Evolutionary conservation across 257 asterid genomes (phyloP).

Genomic region (Vinca minor): DNA sequence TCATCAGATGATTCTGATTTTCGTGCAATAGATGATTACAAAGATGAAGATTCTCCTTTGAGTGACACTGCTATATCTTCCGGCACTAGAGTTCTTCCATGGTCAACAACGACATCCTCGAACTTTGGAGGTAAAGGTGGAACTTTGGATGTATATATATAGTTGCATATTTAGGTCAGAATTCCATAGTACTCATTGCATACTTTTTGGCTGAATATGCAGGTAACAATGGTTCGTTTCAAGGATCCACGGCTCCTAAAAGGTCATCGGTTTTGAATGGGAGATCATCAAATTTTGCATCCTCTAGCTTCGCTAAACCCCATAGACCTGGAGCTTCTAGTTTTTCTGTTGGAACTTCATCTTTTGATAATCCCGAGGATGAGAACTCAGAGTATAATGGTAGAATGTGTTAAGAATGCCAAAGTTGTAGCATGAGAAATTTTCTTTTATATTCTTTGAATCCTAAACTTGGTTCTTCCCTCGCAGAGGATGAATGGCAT

Average conservation of each 20-base stretch:
- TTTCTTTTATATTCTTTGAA: slow-evolving; percentile 4
- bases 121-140: slow-evolving; percentile 33
- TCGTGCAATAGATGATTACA: slow-evolving; percentile 67
- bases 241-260: slow-evolving; percentile 30
- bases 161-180: slow-evolving; percentile 9
- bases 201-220: slow-evolving; percentile 17
- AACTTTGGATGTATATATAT: slow-evolving; percentile 5
- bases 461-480: slow-evolving; percentile 9
- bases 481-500: slow-evolving; percentile 26
- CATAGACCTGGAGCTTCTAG: slow-evolving; percentile 21
- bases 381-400: slow-evolving; percentile 22
- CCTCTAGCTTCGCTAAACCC: slow-evolving; percentile 11
- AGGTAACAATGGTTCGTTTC: slow-evolving; percentile 32
- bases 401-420: no score
- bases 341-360: slow-evolving; percentile 37
- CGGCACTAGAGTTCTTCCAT: slow-evolving; percentile 35
- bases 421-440: slow-evolving; percentile 9
- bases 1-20: slow-evolving; percentile 84
- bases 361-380: slow-evolving; percentile 24
- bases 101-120: slow-evolving; percentile 30
- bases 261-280: slow-evolving; percentile 34
- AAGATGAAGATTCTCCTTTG: slow-evolving; percentile 45
- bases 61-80: slow-evolving; percentile 46
- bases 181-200: slow-evolving; percentile 8
- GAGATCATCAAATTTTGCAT: slow-evolving; percentile 22